Conservation (phyloP, 192 early-diverging fungal species). For the Obelidium mucronatum region DNA sequence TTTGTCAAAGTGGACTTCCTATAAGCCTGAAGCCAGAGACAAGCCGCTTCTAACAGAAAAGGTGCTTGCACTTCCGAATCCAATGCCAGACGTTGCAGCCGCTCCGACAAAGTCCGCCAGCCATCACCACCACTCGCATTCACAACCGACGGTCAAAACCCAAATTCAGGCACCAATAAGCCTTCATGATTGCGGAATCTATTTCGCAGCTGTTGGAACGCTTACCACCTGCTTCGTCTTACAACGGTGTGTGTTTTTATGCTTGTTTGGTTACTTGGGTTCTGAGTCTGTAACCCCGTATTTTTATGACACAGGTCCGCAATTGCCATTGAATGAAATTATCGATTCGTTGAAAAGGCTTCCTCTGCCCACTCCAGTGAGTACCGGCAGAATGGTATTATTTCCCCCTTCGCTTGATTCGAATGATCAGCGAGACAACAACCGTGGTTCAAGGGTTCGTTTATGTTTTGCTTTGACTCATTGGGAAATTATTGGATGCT, state of each 20-base stretch:
- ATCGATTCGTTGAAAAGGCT: conserved; percentile 44
- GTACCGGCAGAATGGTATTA: conserved; percentile 32
- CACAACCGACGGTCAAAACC: no score
- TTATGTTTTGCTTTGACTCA: no score
- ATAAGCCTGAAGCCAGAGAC: conserved; percentile 59
- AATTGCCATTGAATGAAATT: conserved; percentile 44
- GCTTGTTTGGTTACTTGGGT: background rate
- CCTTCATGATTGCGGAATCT: conserved; percentile 45
- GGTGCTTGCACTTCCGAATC: background rate
- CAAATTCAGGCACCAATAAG: background rate
- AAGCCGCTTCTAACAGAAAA: background rate
- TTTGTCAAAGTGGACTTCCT: conserved; percentile 71
- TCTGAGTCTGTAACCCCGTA: no score
- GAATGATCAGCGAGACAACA: background rate
- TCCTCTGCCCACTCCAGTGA: conserved; percentile 33
- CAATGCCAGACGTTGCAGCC: background rate
- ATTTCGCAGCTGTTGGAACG: conserved; percentile 39
- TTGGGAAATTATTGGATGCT: no score
- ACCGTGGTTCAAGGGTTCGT: no score
- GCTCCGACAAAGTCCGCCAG: background rate
- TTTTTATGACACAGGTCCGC: no score
- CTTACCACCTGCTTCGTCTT: conserved; percentile 41
- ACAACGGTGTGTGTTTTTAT: conserved; percentile 41
- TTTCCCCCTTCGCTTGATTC: background rate
- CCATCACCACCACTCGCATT: no score